These are phyloP conservation scores for Thozetella sp. DNA, from an alignment of 495 filamentous ascomycete genomes.

Conservation along the genomic window DNA sequence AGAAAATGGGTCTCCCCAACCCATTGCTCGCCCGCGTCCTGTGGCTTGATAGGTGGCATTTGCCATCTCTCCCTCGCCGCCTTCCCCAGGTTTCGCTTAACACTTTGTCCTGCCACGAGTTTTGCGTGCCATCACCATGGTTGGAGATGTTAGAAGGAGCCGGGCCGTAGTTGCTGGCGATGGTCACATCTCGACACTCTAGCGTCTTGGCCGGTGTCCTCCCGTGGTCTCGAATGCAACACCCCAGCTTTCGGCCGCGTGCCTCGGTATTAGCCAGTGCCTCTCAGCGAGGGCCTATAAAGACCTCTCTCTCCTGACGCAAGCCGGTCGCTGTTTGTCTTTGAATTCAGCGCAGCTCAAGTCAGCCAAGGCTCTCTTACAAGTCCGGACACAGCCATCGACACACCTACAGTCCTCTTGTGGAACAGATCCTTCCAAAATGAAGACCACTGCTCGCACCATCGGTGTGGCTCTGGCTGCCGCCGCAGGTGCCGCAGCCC, in stretches of 20 bases:
- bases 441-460: constrained; percentile 23
- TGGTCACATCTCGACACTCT: not conserved
- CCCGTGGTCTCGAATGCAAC: no score
- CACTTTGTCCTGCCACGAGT: not conserved
- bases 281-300: not conserved
- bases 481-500: constrained; percentile 56
- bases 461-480: constrained; percentile 47
- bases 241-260: not conserved
- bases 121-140: not conserved
- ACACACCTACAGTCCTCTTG: not conserved
- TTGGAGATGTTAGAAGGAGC: not conserved
- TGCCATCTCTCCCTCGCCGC: not conserved
- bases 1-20: not conserved
- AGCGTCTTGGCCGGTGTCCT: not conserved
- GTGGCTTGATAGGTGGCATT: not conserved
- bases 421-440: not conserved
- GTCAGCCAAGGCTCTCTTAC: no score
- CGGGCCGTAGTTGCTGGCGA: not conserved
- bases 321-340: no score
- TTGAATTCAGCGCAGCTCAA: no score
- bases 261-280: not conserved
- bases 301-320: no score
- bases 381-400: no score
- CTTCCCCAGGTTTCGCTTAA: not conserved
- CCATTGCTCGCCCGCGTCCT: not conserved